Base-by-base conservation (phyloP, 75 land plant genomes). In the Isoetes taiwanensis region DNA sequence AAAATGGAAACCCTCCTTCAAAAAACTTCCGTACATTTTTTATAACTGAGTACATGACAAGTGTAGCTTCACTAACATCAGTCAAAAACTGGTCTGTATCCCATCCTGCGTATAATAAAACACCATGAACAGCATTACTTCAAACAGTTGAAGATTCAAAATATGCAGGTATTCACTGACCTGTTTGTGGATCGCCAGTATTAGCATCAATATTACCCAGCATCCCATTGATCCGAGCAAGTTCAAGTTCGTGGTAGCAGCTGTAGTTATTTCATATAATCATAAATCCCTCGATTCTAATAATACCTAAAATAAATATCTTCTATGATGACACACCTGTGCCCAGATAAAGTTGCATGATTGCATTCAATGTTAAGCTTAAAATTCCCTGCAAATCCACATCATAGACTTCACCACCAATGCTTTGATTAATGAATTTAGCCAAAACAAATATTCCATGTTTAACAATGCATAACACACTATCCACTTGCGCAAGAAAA, bases 261-360 rank as follows among this genome's bases (percentile, higher is more conserved):
- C 97, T 91, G 81, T 39, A 69, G 52, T 26, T 10, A 56, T 43
- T n/a, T 10, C 16, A 43, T 41, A 12, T 62, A 61, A 39, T 24
- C 14, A 19, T 48, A 8, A 10, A 37, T 37, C 12, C 14, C 14
- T 37, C 12, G 12, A 37, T 14, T 9, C 9, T 37, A 37, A 9
- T 9, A 37, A 37, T 37, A 14, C 9, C 9, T 37, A 28, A 2
- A 2, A 12, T 2, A 31, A 3, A 2, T 52, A 55, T 27, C 6
- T 24, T 27, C 34, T 12, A 19, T 50, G 16, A 8, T 39, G n/a
- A 12, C 32, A n/a, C 54, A 91, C 94, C 97, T 91, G 70, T 91
- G 97, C 32, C 89, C 83, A 34, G 97, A 71, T 6, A 91, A 76
- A 12, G 97, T 91, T n/a, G 95, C 97, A 77, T 91, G 97, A 61